Evolutionary conservation across 345 rosid species (phyloP), one percentile per base, ranked within the genome.

Genomic region (Adansonia digitata): DNA sequence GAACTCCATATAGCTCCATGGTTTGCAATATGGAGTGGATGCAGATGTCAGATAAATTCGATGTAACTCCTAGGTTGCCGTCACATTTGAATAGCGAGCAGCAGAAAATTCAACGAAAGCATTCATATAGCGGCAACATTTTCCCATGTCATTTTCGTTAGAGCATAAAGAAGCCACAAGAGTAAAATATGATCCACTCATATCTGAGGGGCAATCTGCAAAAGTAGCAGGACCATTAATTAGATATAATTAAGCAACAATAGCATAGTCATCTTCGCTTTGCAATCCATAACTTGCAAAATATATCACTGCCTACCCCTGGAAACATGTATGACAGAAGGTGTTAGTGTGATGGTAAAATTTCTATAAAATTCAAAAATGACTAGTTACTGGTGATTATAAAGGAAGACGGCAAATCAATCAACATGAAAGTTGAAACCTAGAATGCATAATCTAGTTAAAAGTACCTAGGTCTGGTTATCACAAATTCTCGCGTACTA

Each of bases 101-200:
- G 91, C 75, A 1, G 98, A 91, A 73, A 88, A 76, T 6, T 97
- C 92, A 77, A 91, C 72, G 60, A 87, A 94, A 72, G 97, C 93
- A 78, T 94, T 94, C 73, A 94, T 92, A 83, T 94, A 92, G 68
- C 94, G 97, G 85, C 97, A 94, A 76, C 98, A 94, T 77, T 87
- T 91, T 67, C 90, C 97, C 85, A 92, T 85, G 7, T 88, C 85
- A 40, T 79, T 78, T 8, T 79, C 74, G 66, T 77, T 77, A 0
- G 95, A 90, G 85, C 98, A 94, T 46, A 91, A 46, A 2, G 97
- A 86, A 18, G 97, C 98, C 65, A 88, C 88, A 12, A 91, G 83
- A 37, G 97, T 90, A 69, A 88, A 89, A 83, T 94, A 91, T 5
- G 94, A 84, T 55, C 82, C 82, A 71, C 87, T 86, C 78, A 94